A percentile compares a stretch with the other conserved stretches of the same genome.
Conservation (phyloP, 257 asterid species). For the Mentha longifolia region DNA sequence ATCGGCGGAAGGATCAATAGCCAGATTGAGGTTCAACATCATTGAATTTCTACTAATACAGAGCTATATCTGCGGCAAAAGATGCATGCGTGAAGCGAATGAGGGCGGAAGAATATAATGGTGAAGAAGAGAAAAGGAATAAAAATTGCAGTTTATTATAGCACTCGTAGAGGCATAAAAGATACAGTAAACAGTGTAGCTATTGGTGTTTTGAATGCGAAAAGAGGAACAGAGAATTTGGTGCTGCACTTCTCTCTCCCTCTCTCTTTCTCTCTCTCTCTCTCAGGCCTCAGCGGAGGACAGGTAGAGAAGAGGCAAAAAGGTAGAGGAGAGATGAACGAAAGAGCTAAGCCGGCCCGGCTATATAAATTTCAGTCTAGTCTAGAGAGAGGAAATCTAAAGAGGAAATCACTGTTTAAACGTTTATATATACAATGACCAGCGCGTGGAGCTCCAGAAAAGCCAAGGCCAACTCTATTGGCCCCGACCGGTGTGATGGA, state of each 20-base stretch:
- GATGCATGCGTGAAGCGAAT: slow-evolving; percentile 36
- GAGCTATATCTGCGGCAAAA: slow-evolving; percentile 27
- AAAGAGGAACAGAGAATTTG: slow-evolving; percentile 34
- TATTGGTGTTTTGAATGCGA: slow-evolving; percentile 25
- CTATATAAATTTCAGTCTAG: slow-evolving; percentile 34
- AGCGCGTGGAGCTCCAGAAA: slow-evolving; percentile 17
- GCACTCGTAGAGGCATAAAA: slow-evolving; percentile 27
- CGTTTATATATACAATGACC: slow-evolving; percentile 33
- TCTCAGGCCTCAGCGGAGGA: too few species aligned
- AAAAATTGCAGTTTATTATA: slow-evolving; percentile 11
- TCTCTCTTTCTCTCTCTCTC: slow-evolving; percentile 35
- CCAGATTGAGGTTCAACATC: slow-evolving; percentile 77
- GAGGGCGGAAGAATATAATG: slow-evolving; percentile 38
- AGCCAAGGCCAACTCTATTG: background rate
- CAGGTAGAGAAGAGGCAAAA: slow-evolving; percentile 39
- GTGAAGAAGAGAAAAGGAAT: slow-evolving; percentile 59
- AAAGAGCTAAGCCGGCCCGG: slow-evolving; percentile 40
- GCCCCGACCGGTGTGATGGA: background rate
- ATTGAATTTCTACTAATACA: background rate
- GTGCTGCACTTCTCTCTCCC: slow-evolving; percentile 28
- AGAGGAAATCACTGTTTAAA: slow-evolving; percentile 14
- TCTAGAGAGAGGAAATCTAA: slow-evolving; percentile 30
- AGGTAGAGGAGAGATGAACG: slow-evolving; percentile 33
- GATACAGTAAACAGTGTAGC: slow-evolving; percentile 34
- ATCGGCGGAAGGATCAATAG: slow-evolving; percentile 45